These are phyloP conservation scores for Neofusicoccum sp. DNA, from an alignment of 2,329 filamentous ascomycete genomes.

Conservation along the genomic window DNA sequence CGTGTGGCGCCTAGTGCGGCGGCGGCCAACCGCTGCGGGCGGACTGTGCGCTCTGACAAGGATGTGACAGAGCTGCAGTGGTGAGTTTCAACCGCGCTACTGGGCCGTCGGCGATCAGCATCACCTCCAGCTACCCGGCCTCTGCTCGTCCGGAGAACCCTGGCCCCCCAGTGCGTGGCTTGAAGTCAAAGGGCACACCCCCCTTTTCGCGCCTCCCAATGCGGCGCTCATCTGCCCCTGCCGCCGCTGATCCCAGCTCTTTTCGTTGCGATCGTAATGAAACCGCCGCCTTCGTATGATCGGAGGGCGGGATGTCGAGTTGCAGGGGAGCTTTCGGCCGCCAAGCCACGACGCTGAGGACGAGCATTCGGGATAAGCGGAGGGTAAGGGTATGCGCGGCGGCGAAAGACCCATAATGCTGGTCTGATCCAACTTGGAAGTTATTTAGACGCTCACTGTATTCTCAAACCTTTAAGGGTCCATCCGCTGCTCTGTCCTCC, in stretches of 20 bases:
- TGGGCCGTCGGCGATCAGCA: conserved; percentile 15
- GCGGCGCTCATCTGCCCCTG: neutral
- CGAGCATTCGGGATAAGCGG: conserved; percentile 7
- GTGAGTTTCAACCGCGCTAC: conserved; percentile 17
- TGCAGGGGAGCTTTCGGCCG: neutral
- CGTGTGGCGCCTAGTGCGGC: conserved; percentile 1
- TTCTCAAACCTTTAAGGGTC: neutral
- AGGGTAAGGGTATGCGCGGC: neutral
- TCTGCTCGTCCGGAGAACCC: conserved; percentile 6
- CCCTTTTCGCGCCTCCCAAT: conserved; percentile 1
- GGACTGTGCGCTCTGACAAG: conserved; percentile 14
- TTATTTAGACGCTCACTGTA: neutral
- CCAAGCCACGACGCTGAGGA: neutral
- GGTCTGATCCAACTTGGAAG: conserved; percentile 3
- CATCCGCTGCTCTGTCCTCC: neutral
- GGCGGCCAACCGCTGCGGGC: conserved; percentile 1
- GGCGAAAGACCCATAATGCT: neutral
- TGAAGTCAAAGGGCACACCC: neutral
- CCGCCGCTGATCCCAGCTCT: conserved; percentile 5
- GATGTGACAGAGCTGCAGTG: conserved; percentile 14
- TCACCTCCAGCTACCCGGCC: conserved; percentile 5
- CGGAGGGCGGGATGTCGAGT: conserved; percentile 8
- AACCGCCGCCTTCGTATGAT: conserved; percentile 14
- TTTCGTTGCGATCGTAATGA: conserved; percentile 19
- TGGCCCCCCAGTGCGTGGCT: conserved; percentile 3